These are phyloP conservation scores for Mycena sanguinolenta DNA, from an alignment of 768 basidiomycete species.

Conservation along the genomic window DNA sequence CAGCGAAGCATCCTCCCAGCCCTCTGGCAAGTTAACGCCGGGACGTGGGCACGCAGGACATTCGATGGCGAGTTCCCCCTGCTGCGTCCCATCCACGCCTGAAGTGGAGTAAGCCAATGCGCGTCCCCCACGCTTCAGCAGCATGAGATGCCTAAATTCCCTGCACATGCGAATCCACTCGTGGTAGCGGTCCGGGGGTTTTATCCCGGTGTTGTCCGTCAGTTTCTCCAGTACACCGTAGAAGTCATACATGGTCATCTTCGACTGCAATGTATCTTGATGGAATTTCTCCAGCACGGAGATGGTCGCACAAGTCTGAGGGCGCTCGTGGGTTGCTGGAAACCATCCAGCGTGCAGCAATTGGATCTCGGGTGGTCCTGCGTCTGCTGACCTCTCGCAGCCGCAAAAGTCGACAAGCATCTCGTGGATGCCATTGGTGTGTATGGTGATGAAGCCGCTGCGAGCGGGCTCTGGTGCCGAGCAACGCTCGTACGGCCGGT, in stretches of 20 bases:
- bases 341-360: not conserved
- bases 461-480: not conserved
- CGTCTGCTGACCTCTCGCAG: not conserved
- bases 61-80: not conserved
- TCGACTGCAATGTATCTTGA: not conserved
- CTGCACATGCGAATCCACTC: not conserved
- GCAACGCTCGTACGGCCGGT: not conserved
- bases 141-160: not conserved
- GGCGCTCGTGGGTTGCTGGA: not conserved
- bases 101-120: too few species aligned
- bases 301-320: not conserved
- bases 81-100: not conserved
- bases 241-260: conserved; percentile 2
- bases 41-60: not conserved
- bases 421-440: not conserved
- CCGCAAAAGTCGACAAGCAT: not conserved
- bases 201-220: too few species aligned
- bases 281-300: not conserved
- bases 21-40: not conserved
- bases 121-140: not conserved
- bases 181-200: not conserved
- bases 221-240: not conserved
- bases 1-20: not conserved
- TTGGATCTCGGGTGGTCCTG: not conserved
- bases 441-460: not conserved